Evolutionary conservation across 1,139 yeast species (phyloP).

Genomic region (Candida labiduridarum): DNA sequence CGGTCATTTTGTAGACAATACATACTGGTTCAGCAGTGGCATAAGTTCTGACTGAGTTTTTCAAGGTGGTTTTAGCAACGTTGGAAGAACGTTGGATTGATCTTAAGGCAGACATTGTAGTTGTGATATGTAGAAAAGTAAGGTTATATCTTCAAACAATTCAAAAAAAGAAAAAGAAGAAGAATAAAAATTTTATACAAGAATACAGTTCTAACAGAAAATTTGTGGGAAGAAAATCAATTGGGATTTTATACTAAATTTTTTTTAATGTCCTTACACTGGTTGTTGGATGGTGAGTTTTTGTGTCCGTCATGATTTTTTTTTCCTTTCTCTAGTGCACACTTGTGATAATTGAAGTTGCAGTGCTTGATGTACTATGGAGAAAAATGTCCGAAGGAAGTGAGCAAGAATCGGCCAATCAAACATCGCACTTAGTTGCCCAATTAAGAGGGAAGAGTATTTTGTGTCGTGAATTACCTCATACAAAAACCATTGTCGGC

Average conservation of each 20-base stretch:
- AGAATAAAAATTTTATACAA: not conserved
- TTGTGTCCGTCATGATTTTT: constrained; percentile 4
- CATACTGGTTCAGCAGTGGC: constrained; percentile 60
- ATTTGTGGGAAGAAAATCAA: constrained; percentile 4
- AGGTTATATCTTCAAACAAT: not conserved
- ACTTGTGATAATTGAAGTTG: not conserved
- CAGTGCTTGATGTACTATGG: not conserved
- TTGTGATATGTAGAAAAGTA: constrained; percentile 1
- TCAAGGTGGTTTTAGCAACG: constrained; percentile 39
- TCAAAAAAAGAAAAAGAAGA: constrained; percentile 5
- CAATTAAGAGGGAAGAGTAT: not conserved
- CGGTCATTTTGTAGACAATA: constrained; percentile 10
- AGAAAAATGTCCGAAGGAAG: constrained; percentile 3
- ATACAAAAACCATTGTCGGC: not conserved
- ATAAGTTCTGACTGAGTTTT: constrained; percentile 39
- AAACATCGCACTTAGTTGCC: not conserved
- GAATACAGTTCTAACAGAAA: not conserved
- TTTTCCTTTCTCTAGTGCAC: no score
- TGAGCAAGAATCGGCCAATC: not conserved
- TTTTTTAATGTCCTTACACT: not conserved
- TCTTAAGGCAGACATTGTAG: constrained; percentile 41
- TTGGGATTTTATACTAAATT: constrained; percentile 7
- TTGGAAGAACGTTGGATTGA: constrained; percentile 39
- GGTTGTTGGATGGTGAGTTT: not conserved
- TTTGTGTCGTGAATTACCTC: constrained; percentile 4